Evolutionary conservation across 2,329 filamentous ascomycete genomes (phyloP).

Genomic region (Periconia macrospinosa): DNA sequence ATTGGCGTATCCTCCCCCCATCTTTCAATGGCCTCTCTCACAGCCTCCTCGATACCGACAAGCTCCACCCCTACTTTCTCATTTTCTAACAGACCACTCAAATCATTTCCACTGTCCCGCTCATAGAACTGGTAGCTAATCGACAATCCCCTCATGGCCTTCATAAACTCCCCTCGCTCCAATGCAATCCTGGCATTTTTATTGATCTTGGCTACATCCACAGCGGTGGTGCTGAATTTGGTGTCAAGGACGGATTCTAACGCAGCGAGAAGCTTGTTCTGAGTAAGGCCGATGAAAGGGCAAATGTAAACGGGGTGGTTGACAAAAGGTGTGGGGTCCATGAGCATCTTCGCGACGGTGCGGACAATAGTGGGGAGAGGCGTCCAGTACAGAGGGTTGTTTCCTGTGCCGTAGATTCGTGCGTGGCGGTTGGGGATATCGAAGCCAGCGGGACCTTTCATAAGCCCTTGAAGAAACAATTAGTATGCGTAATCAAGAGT

Average conservation of each 20-base stretch:
- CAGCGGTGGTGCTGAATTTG: constrained; percentile 24
- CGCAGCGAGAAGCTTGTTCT: constrained; percentile 25
- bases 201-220: constrained; percentile 34
- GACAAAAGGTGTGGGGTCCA: constrained; percentile 18
- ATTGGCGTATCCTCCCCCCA: constrained; percentile 25
- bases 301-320: constrained; percentile 36
- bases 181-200: constrained; percentile 28
- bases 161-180: constrained; percentile 25
- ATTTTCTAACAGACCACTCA: constrained; percentile 32
- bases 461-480: constrained; percentile 30
- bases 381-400: constrained; percentile 35
- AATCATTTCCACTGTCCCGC: constrained; percentile 24
- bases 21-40: constrained; percentile 23
- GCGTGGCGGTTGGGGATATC: constrained; percentile 28
- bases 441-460: constrained; percentile 40
- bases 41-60: constrained; percentile 30
- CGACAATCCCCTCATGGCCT: constrained; percentile 34
- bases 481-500: not conserved
- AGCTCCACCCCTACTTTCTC: constrained; percentile 29
- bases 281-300: constrained; percentile 27
- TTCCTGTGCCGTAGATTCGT: constrained; percentile 39
- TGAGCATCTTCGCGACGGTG: constrained; percentile 34
- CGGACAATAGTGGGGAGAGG: constrained; percentile 27
- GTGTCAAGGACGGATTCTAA: constrained; percentile 24
- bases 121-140: constrained; percentile 40